A percentile compares a stretch with the other conserved stretches of the same genome.
phyloP scores from a whole-genome alignment of 441 rosid species.

The Kokia cookei region DNA sequence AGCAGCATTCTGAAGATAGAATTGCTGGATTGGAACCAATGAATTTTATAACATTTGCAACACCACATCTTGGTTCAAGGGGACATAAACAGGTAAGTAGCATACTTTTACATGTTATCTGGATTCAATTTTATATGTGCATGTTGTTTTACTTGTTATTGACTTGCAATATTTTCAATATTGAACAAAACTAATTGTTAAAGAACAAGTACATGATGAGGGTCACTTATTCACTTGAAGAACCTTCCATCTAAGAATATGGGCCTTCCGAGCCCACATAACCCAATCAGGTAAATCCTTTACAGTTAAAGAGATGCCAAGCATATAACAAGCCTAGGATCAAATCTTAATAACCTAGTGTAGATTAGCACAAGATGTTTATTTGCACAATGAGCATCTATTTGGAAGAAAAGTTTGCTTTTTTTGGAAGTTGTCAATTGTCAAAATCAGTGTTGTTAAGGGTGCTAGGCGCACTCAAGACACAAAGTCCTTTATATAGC shows the following conservation, averaged over 20 bases:
- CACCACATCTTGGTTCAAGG: slow-evolving; percentile 96
- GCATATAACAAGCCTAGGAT: neutral
- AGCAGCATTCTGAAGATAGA: slow-evolving; percentile 36
- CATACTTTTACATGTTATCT: slow-evolving; percentile 3
- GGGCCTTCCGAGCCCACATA: neutral
- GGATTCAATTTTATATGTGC: neutral
- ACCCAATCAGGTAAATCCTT: neutral
- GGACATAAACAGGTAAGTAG: slow-evolving; percentile 74
- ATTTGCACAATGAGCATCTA: neutral
- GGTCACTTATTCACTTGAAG: neutral
- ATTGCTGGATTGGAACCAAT: slow-evolving; percentile 88
- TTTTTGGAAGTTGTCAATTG: neutral
- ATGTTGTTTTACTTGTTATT: neutral
- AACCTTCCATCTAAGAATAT: neutral
- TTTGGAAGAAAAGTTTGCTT: neutral
- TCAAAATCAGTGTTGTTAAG: neutral
- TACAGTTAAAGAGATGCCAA: neutral
- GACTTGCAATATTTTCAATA: neutral
- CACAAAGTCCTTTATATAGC: too few species aligned
- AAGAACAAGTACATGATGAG: neutral
- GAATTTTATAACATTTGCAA: slow-evolving; percentile 90
- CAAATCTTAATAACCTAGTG: neutral
- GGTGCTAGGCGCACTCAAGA: too few species aligned
- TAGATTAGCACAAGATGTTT: neutral
- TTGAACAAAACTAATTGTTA: neutral